Percentiles rank a stretch among this genome's conserved stretches.
Conservation (phyloP, 192 early-diverging fungal species). For the Podila epicladia region DNA sequence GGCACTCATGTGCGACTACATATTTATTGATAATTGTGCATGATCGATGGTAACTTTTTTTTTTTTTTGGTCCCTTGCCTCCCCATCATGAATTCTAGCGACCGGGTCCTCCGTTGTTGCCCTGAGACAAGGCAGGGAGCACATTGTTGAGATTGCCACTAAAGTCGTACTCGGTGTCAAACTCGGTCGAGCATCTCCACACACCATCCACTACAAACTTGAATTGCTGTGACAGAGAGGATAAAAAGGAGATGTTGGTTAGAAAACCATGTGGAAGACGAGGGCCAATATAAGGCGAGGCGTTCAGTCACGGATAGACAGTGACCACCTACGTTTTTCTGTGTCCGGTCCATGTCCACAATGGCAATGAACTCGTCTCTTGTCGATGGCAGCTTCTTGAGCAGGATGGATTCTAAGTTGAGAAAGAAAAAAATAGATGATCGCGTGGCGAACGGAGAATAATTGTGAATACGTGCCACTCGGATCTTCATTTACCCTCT, state of each 20-base stretch:
- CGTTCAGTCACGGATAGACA: neutral
- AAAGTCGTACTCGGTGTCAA: slow-evolving; percentile 33
- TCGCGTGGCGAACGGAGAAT: neutral
- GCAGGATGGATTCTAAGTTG: slow-evolving; percentile 19
- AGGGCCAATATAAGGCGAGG: neutral
- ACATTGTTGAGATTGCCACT: slow-evolving; percentile 38
- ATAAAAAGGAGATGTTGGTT: neutral
- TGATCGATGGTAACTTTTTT: no score
- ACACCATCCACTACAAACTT: slow-evolving; percentile 56
- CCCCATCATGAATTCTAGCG: neutral
- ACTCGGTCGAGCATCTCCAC: slow-evolving; percentile 52
- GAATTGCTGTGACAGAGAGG: slow-evolving; percentile 25
- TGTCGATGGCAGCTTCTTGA: slow-evolving; percentile 18
- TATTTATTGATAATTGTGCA: no score
- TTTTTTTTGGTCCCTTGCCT: no score
- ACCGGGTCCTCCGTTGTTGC: neutral
- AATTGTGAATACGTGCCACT: no score
- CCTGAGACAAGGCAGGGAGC: neutral
- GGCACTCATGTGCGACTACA: no score
- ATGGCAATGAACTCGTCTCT: slow-evolving; percentile 20
- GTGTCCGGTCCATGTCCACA: slow-evolving; percentile 28
- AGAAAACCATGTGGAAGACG: neutral
- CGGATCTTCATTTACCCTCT: no score
- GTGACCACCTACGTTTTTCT: slow-evolving; percentile 25
- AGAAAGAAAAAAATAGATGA: neutral